Conservation (phyloP, 805 yeast genomes). For the Starmerella vaccinii region DNA sequence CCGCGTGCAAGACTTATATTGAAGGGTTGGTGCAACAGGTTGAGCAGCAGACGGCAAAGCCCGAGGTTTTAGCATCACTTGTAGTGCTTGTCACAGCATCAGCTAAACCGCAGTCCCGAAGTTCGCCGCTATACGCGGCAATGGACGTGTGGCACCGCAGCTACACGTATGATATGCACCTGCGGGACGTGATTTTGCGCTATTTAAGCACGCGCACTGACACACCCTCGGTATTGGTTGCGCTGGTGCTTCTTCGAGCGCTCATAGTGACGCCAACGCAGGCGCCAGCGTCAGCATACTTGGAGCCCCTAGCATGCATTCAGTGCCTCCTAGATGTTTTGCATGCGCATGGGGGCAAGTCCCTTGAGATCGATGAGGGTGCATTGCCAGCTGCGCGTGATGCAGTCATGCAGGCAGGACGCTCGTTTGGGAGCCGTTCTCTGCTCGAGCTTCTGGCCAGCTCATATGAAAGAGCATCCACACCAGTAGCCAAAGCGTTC, state of each 20-base stretch:
- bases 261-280: not conserved
- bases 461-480: not conserved
- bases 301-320: slow-evolving; percentile 19
- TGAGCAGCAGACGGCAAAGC: slow-evolving; percentile 2
- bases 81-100: slow-evolving; percentile 13
- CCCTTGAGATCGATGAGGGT: slow-evolving; percentile 13
- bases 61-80: slow-evolving; percentile 8
- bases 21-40: slow-evolving; percentile 5
- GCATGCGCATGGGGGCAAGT: not conserved
- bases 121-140: slow-evolving; percentile 5
- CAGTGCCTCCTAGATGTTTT: slow-evolving; percentile 15
- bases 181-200: slow-evolving; percentile 14
- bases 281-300: slow-evolving; percentile 11
- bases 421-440: not conserved
- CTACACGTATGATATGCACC: slow-evolving; percentile 12
- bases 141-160: slow-evolving; percentile 9
- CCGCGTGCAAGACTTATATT: slow-evolving; percentile 3
- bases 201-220: slow-evolving; percentile 1
- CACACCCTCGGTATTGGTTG: not conserved
- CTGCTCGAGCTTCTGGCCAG: slow-evolving; percentile 5
- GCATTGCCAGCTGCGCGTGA: slow-evolving; percentile 7
- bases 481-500: not conserved
- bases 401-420: not conserved
- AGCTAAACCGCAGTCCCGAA: not conserved
- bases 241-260: slow-evolving; percentile 11